Evolutionary conservation across 768 basidiomycete species (phyloP).

Genomic region (Clitopilus hobsonii): DNA sequence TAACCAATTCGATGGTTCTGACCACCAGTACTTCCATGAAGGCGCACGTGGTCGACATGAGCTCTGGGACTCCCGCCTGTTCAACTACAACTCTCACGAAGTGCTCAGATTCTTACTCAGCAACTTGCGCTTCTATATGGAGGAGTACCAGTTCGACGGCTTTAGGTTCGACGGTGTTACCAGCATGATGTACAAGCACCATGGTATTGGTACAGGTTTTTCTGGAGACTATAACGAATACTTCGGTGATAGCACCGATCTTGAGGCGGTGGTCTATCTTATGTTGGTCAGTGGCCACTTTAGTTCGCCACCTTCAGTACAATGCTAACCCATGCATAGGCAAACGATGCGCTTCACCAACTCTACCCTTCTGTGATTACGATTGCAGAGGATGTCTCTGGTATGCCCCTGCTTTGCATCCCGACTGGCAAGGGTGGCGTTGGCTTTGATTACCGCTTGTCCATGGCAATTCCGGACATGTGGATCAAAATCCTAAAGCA

Average conservation of each 20-base stretch:
- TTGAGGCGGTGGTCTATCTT: slow-evolving; percentile 90
- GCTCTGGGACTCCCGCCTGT: slow-evolving; percentile 96
- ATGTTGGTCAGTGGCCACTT: slow-evolving; percentile 76
- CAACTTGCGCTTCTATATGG: slow-evolving; percentile 93
- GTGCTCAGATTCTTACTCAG: slow-evolving; percentile 93
- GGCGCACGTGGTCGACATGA: slow-evolving; percentile 89
- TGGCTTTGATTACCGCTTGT: slow-evolving; percentile 96
- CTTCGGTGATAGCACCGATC: slow-evolving; percentile 81
- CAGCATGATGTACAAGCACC: slow-evolving; percentile 98
- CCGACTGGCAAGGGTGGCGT: slow-evolving; percentile 81
- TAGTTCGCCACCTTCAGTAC: not conserved
- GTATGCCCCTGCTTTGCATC: slow-evolving; percentile 92
- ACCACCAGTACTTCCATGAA: slow-evolving; percentile 96
- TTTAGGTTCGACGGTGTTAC: slow-evolving; percentile 99
- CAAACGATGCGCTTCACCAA: slow-evolving; percentile 84
- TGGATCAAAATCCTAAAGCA: slow-evolving; percentile 99
- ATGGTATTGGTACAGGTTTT: slow-evolving; percentile 97
- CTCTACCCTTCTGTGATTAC: slow-evolving; percentile 80
- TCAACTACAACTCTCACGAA: slow-evolving; percentile 95
- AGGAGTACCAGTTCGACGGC: slow-evolving; percentile 94
- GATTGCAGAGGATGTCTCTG: slow-evolving; percentile 98
- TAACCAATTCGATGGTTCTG: slow-evolving; percentile 95
- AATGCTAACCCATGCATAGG: slow-evolving; percentile 42
- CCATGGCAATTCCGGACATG: slow-evolving; percentile 99
- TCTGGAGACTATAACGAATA: slow-evolving; percentile 99